Evolutionary conservation across 2,329 filamentous ascomycete genomes (phyloP).

Genomic region (Monosporascus ibericus): DNA sequence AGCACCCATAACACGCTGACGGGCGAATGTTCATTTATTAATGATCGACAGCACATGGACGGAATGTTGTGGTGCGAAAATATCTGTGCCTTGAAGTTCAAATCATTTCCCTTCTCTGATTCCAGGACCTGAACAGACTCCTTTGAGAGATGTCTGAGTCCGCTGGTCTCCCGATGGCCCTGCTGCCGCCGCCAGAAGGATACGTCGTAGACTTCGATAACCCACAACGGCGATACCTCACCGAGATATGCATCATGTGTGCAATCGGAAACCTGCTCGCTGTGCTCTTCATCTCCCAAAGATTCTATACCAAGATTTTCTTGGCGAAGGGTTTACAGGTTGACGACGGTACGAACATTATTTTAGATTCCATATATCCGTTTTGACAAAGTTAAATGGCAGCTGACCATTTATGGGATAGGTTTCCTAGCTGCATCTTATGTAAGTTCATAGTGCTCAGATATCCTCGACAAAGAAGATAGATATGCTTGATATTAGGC

Average conservation of each 20-base stretch:
- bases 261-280: background rate
- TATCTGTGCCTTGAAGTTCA: too few species aligned
- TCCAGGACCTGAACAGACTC: too few species aligned
- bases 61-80: too few species aligned
- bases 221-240: background rate
- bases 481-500: too few species aligned
- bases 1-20: too few species aligned
- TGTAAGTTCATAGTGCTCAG: background rate
- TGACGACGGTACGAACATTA: conserved; percentile 4
- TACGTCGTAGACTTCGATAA: conserved; percentile 7
- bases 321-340: conserved; percentile 1
- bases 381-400: too few species aligned
- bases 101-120: too few species aligned
- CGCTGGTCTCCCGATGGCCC: background rate
- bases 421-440: background rate
- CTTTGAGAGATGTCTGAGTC: too few species aligned
- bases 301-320: conserved; percentile 1
- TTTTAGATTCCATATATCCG: too few species aligned
- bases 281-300: conserved; percentile 1
- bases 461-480: background rate
- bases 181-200: conserved; percentile 3
- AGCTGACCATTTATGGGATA: background rate
- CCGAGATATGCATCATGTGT: background rate
- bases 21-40: too few species aligned
- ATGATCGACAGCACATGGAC: too few species aligned